Evolutionary conservation across 176 grass and related monocot genomes (phyloP).

Genomic region (Lolium multiflorum): DNA sequence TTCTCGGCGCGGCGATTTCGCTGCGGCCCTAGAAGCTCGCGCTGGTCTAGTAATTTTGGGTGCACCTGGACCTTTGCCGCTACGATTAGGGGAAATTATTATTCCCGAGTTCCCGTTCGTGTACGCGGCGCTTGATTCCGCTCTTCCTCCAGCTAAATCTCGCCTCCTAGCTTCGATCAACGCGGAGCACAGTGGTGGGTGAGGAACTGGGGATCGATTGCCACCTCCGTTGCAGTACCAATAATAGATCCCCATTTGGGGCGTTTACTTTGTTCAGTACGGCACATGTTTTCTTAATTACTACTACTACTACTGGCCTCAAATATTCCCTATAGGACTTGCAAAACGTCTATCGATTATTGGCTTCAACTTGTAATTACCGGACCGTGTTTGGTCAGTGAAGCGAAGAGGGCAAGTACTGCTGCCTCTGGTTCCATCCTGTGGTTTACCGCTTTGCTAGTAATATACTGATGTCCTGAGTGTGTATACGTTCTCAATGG

Average conservation of each 20-base stretch:
- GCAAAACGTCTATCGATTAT: not conserved
- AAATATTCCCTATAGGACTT: not conserved
- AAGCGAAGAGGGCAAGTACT: not conserved
- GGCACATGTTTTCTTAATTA: not conserved
- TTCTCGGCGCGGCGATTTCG: not conserved
- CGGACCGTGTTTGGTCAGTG: not conserved
- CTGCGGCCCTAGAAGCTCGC: not conserved
- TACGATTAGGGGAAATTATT: not conserved
- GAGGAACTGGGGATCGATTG: not conserved
- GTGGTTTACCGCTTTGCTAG: not conserved
- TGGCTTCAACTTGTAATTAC: not conserved
- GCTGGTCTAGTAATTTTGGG: not conserved
- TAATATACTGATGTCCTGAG: not conserved
- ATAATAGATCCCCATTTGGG: not conserved
- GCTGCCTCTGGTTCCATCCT: not conserved
- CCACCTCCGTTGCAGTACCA: not conserved
- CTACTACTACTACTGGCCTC: not conserved
- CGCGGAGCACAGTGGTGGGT: not conserved
- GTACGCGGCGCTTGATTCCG: not conserved
- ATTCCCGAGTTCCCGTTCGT: no score
- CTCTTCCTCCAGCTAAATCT: not conserved
- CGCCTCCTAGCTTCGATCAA: not conserved
- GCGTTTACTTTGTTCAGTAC: not conserved
- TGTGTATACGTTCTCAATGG: not conserved
- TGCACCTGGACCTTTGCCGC: not conserved